Base-by-base conservation (phyloP, 306 rosid genomes). In the Gastrolobium bilobum region DNA sequence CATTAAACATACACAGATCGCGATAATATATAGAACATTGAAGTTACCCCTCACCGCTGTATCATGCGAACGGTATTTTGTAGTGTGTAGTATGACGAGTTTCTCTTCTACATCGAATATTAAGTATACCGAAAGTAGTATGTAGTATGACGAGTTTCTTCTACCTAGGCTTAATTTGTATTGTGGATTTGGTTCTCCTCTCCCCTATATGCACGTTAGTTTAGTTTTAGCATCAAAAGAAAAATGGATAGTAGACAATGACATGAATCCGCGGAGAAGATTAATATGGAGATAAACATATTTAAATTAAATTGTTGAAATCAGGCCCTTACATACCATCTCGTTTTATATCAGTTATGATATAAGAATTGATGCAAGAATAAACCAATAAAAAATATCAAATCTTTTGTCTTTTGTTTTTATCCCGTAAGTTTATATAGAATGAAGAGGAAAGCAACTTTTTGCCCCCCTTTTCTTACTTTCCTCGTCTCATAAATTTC, bases 341-440 rank as follows among this genome's bases (percentile, higher is more conserved):
- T 40, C 2, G 11, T 34, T 56, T 68, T 13, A 43, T 46, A 54
- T 29, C 5, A 79, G 50, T 29, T 73, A 34, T 20, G n/a, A 20
- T 20, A 20, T 33, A 71, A 31, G 13, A 54, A 44, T 33, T 13
- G 33, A 62, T 62, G 15, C n/a, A 72, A 15, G 42, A 43, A 54
- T 38, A n/a, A 73, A 35, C 14, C 10, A 58, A 58, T 14, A 33
- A 37, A 40, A 63, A 54, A 64, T 10, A 43, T 15, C 10, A 80
- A 30, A 75, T 48, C 3, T 56, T 39, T 30, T 11, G 38, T 20
- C 1, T 20, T 20, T 20, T 20, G 26, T 51, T 29, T 65, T 1
- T 3, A 8, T 7, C 33, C 34, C 10, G 7, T 31, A 31, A 39
- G 37, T 9, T 54, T 53, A 31, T 15, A 39, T 37, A 42, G 20